Evolutionary conservation across 2,329 filamentous ascomycete genomes (phyloP), one percentile per base, ranked within the genome.

Genomic region (Westerdykella ornata): DNA sequence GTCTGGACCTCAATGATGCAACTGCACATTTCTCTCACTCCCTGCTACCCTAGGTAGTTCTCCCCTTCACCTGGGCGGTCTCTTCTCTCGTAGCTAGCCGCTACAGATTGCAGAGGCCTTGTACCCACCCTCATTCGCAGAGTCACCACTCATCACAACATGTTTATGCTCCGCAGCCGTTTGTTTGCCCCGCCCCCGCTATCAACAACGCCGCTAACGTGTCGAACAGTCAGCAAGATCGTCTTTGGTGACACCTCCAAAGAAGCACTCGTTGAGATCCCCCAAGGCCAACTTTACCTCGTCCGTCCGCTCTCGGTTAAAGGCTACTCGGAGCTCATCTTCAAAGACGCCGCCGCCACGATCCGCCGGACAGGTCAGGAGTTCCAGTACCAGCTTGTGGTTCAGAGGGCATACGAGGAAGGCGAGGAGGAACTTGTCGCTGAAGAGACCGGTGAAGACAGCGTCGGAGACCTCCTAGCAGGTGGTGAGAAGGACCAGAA

Each of bases 261-360:
- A 67, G 89, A 97, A 72, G 85, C 88, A 36, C 81, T 98, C 62
- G 88, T 95, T 68, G 89, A 97, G 65, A 82, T 98, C 33, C 82
- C 89, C 13, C 88, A 97, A 68, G 92, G 92, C 62, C 89, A 97
- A 68, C 86, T 98, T 34, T 98, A 96, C 68, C 84, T 98, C 53
- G 92, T 98, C 56, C 86, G 92, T 57, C 92, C 92, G 9, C 79
- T 88, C 37, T 97, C 90, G 6, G 88, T 90, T 43, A 98, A 98
- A 68, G 92, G 92, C 52, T 97, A 96, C 66, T 96, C 90, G 1
- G 92, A 98, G 68, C 88, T 97, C 63, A 94, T 98, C 68, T 98
- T 96, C 76, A 95, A 92, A 68, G 92, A 98, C 80, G 85, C 88
- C 30, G 85, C 88, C 35, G 88, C 90, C 39, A 88, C 84, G 49